These are phyloP conservation scores for Canna indica DNA, from an alignment of 176 grass and related monocot species.

Conservation along the genomic window DNA sequence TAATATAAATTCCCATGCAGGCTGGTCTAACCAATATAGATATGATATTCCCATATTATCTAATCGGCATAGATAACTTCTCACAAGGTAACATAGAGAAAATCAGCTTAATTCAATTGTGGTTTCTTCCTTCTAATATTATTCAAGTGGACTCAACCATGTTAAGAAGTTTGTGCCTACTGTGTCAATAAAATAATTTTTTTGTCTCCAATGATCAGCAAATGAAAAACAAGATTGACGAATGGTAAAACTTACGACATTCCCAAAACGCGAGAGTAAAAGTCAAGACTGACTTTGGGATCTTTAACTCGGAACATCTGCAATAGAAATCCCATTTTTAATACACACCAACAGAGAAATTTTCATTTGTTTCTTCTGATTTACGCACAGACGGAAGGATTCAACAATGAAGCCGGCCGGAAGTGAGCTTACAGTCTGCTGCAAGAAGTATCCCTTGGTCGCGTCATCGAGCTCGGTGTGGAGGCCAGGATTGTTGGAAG, in stretches of 20 bases:
- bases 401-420: neutral
- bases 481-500: conserved; percentile 63
- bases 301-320: conserved; percentile 94
- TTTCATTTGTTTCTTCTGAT: neutral
- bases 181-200: no score
- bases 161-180: neutral
- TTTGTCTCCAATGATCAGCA: no score
- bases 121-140: neutral
- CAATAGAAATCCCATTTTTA: conserved; percentile 25
- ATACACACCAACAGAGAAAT: no score
- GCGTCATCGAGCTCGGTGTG: conserved; percentile 50
- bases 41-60: no score
- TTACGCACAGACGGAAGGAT: neutral
- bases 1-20: no score
- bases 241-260: conserved; percentile 73
- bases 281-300: conserved; percentile 92
- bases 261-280: conserved; percentile 89
- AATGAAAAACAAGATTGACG: conserved; percentile 5
- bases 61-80: no score
- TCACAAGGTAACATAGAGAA: neutral
- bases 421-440: conserved; percentile 49
- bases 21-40: no score
- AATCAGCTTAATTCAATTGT: neutral
- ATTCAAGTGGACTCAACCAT: neutral
- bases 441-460: conserved; percentile 91